phyloP scores from a whole-genome alignment of 1,284 basidiomycete genomes.

The Irpex sp. region DNA sequence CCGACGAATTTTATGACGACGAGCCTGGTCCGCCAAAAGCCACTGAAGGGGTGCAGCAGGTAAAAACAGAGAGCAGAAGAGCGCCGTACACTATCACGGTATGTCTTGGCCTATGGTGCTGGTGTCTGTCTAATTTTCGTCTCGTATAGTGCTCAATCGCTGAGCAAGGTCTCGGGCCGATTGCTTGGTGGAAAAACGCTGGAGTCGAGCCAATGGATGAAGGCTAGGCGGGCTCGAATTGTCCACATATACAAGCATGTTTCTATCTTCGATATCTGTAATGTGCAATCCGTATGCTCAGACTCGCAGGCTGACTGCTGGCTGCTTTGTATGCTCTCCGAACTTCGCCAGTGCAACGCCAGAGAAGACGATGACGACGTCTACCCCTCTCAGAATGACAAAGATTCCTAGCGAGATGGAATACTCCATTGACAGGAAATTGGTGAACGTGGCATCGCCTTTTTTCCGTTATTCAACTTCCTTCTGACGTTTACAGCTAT shows the following conservation, averaged over 20 bases:
- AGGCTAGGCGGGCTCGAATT: slow-evolving; percentile 17
- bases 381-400: not conserved
- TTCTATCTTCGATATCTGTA: not conserved
- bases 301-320: not conserved
- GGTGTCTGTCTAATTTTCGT: not conserved
- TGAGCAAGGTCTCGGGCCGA: slow-evolving; percentile 83
- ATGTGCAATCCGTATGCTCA: not conserved
- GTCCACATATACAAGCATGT: not conserved
- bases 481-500: too few relatives aligned
- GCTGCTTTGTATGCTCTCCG: not conserved
- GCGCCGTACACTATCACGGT: slow-evolving; percentile 76
- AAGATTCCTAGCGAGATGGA: not conserved
- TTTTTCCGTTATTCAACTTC: not conserved
- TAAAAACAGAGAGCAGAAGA: slow-evolving; percentile 45
- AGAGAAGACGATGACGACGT: not conserved
- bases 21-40: slow-evolving; percentile 83
- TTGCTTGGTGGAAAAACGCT: slow-evolving; percentile 64
- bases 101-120: slow-evolving; percentile 25
- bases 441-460: not conserved
- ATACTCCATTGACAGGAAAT: not conserved
- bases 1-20: slow-evolving; percentile 86
- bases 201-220: slow-evolving; percentile 36
- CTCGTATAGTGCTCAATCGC: slow-evolving; percentile 72
- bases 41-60: slow-evolving; percentile 50
- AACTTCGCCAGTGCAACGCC: not conserved